Evolutionary conservation across 768 basidiomycete species (phyloP), one percentile per base, ranked within the genome.

Genomic region (Lentinula edodes): DNA sequence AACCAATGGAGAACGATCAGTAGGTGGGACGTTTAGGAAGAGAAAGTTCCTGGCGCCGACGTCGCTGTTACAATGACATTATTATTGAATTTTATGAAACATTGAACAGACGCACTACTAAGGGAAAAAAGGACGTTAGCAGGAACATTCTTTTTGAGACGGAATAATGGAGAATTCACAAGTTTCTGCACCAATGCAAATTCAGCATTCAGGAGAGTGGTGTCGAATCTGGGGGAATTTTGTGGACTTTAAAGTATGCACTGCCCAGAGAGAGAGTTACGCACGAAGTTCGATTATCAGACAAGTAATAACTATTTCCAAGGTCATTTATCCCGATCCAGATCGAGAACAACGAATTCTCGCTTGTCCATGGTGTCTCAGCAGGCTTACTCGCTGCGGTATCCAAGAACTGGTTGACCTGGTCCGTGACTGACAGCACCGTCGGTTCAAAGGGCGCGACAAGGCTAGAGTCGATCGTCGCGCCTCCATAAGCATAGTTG

Each of bases 291-390:
- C 82, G 76, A 65, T 81, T 76, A 0, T 83, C 85, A 34, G 72
- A 63, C 56, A 70, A 18, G 54, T 76, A 79, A 61, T 76, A 85
- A 55, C 80, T 83, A 65, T 82, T 82, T 34, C 82, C 84, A 36
- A 89, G 79, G 65, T 89, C 88, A 66, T 89, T 89, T 64, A 89
- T 84, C 1, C 88, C 88, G 61, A 90, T 87, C 79, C 80, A 89
- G n/a, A 88, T 71, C 0, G 82, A 82, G 70, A 90, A 89, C 52
- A 89, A 66, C 57, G 85, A 68, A 66, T 88, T 83, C 3, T 67
- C 64, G 60, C 80, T 79, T 23, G 78, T 78, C 88, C 88, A 89
- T 0, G 81, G 78, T 1, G 82, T 79, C 1, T 70, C 72, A 7
- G 75, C 69, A 0, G 86, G 85, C 67, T 82, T 83, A 39, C 66